Evolutionary conservation across 768 basidiomycete genomes (phyloP).

Genomic region (Gautieria morchelliformis): DNA sequence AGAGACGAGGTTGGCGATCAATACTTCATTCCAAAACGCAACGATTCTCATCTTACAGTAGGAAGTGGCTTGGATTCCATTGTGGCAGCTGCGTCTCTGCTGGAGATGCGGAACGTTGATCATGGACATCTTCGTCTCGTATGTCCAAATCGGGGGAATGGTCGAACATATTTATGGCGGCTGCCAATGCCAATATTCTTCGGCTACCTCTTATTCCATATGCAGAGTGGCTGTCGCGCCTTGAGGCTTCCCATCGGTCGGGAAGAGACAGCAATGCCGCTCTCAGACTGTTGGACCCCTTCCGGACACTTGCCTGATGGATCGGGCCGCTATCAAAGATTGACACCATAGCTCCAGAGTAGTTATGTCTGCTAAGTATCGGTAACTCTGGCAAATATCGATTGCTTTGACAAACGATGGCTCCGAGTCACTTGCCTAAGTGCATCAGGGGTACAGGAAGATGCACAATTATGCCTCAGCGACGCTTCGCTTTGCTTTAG

Average conservation of each 20-base stretch:
- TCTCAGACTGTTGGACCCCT: background rate
- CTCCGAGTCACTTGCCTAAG: too few species aligned
- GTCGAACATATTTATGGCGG: background rate
- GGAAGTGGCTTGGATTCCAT: slow-evolving; percentile 28
- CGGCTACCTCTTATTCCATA: background rate
- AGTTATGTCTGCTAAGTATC: background rate
- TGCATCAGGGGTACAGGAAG: too few species aligned
- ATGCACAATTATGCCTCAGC: too few species aligned
- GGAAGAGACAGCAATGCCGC: background rate
- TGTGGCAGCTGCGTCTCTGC: slow-evolving; percentile 24
- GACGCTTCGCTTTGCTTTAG: too few species aligned
- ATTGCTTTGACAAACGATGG: background rate
- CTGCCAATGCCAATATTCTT: background rate
- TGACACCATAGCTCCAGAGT: background rate
- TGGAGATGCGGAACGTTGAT: slow-evolving; percentile 19
- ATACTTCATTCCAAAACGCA: background rate
- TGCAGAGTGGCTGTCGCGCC: background rate
- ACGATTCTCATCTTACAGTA: slow-evolving; percentile 2
- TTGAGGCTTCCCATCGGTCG: background rate
- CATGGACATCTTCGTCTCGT: background rate
- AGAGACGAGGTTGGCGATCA: slow-evolving; percentile 1
- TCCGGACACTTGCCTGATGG: background rate
- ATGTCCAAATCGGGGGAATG: background rate
- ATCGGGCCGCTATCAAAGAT: background rate
- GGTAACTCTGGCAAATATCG: background rate